A percentile compares a stretch with the other conserved stretches of the same genome.
Conservation (phyloP, 495 filamentous ascomycete species). For the Rhypophila decipiens region DNA sequence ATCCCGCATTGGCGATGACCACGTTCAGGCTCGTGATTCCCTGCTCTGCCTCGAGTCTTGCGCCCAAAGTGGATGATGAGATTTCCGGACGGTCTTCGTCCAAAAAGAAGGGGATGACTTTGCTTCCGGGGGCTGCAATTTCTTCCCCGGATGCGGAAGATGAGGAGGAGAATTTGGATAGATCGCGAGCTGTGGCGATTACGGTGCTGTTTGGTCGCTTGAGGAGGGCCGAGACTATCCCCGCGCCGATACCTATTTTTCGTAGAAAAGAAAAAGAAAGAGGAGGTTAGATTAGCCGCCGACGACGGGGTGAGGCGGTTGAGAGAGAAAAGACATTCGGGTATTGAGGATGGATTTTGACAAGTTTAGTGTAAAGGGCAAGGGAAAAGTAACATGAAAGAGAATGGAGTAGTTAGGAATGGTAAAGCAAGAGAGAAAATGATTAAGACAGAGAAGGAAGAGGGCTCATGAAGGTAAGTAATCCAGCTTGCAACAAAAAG, state of each 20-base stretch:
- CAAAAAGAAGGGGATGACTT: conserved; percentile 28
- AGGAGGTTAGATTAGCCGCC: not conserved
- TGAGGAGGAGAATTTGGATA: conserved; percentile 12
- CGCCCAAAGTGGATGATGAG: conserved; percentile 20
- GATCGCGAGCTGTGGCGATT: conserved; percentile 41
- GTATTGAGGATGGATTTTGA: not conserved
- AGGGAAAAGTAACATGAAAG: not conserved
- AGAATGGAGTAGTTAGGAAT: not conserved
- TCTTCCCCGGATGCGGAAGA: conserved; percentile 15
- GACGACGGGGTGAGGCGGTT: too few species aligned
- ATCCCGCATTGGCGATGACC: conserved; percentile 48
- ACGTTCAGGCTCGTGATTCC: conserved; percentile 38
- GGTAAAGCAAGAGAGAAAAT: not conserved
- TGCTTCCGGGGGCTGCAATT: conserved; percentile 25
- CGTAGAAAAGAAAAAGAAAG: not conserved
- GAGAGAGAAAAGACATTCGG: too few species aligned
- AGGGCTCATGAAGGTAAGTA: not conserved
- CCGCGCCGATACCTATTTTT: conserved; percentile 40
- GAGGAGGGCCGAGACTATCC: conserved; percentile 33
- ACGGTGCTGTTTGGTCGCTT: conserved; percentile 39
- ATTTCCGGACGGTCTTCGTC: conserved; percentile 22
- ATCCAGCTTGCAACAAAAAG: too few species aligned
- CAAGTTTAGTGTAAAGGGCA: not conserved
- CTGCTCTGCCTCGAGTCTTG: conserved; percentile 10
- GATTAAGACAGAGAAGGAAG: not conserved